These are phyloP conservation scores for Saksenaea oblongispora DNA, from an alignment of 371 early-diverging fungal genomes.

Conservation along the genomic window DNA sequence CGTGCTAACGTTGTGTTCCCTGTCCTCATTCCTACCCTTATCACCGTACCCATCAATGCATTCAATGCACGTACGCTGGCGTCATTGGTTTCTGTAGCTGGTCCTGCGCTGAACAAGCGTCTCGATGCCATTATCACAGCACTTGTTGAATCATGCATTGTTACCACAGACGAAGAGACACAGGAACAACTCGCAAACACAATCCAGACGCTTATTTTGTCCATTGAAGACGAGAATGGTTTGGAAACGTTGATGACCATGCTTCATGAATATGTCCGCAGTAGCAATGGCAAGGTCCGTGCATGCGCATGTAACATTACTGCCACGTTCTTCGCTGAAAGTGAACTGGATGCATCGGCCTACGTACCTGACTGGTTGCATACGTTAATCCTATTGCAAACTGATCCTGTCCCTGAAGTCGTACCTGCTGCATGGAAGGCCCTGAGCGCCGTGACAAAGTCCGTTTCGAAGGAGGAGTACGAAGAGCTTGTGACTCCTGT, in stretches of 20 bases:
- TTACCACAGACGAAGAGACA: slow-evolving; percentile 70
- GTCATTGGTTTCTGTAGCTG: slow-evolving; percentile 91
- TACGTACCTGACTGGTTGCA: slow-evolving; percentile 87
- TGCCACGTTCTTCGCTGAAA: slow-evolving; percentile 71
- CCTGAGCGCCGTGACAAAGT: slow-evolving; percentile 76
- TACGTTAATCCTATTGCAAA: slow-evolving; percentile 70
- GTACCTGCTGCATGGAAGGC: slow-evolving; percentile 80
- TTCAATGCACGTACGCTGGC: slow-evolving; percentile 93
- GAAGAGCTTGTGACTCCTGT: slow-evolving; percentile 78
- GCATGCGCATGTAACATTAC: slow-evolving; percentile 61
- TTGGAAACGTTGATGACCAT: slow-evolving; percentile 70
- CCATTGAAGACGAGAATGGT: slow-evolving; percentile 79
- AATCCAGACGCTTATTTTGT: slow-evolving; percentile 63
- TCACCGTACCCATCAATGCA: slow-evolving; percentile 82
- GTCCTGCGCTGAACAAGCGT: slow-evolving; percentile 81
- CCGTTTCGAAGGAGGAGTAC: slow-evolving; percentile 77
- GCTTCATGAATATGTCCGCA: slow-evolving; percentile 67
- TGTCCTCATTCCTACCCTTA: slow-evolving; percentile 90
- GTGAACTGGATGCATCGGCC: slow-evolving; percentile 62
- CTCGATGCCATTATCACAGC: slow-evolving; percentile 79
- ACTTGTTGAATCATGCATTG: slow-evolving; percentile 69
- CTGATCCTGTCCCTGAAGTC: slow-evolving; percentile 57
- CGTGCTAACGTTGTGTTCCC: slow-evolving; percentile 96
- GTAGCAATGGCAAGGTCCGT: slow-evolving; percentile 56
- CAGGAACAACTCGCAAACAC: slow-evolving; percentile 70